These are phyloP conservation scores for Diplodia sapinea DNA, from an alignment of 2,329 filamentous ascomycete species.

Conservation along the genomic window DNA sequence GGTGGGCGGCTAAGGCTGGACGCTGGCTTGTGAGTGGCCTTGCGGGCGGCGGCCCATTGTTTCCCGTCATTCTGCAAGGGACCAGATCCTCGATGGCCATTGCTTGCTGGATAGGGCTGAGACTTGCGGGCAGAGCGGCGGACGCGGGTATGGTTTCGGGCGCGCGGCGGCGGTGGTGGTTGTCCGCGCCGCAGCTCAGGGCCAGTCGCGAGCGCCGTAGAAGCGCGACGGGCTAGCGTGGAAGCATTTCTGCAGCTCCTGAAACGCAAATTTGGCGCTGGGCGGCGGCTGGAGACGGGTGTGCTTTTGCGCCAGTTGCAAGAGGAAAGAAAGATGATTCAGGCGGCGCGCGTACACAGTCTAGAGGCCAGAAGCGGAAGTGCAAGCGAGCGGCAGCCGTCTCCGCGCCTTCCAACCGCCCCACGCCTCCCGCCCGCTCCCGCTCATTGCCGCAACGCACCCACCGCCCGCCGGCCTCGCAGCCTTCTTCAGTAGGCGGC, in stretches of 20 bases:
- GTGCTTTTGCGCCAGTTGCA: background rate
- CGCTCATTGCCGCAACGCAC: constrained; percentile 10
- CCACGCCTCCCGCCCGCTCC: constrained; percentile 20
- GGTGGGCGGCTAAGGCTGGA: constrained; percentile 25
- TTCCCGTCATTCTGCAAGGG: constrained; percentile 22
- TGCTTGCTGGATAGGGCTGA: constrained; percentile 26
- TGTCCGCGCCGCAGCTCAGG: constrained; percentile 8
- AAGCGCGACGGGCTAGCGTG: constrained; percentile 18
- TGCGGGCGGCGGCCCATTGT: constrained; percentile 8
- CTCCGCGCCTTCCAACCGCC: constrained; percentile 15
- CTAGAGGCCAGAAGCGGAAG: background rate
- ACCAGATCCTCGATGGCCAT: constrained; percentile 11
- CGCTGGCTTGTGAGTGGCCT: constrained; percentile 21
- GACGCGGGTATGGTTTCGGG: constrained; percentile 10
- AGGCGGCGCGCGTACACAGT: constrained; percentile 12
- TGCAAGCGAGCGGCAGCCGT: constrained; percentile 14
- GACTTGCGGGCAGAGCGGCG: constrained; percentile 14
- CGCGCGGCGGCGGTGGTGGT: constrained; percentile 5
- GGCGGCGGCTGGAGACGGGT: background rate
- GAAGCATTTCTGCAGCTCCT: constrained; percentile 20
- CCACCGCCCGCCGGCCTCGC: constrained; percentile 1
- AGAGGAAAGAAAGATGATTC: constrained; percentile 1
- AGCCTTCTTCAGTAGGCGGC: constrained; percentile 8
- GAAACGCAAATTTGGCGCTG: constrained; percentile 18
- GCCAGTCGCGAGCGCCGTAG: constrained; percentile 12